These are phyloP conservation scores for Aspergillus ochraceus DNA, from an alignment of 2,329 filamentous ascomycete species.

Conservation along the genomic window DNA sequence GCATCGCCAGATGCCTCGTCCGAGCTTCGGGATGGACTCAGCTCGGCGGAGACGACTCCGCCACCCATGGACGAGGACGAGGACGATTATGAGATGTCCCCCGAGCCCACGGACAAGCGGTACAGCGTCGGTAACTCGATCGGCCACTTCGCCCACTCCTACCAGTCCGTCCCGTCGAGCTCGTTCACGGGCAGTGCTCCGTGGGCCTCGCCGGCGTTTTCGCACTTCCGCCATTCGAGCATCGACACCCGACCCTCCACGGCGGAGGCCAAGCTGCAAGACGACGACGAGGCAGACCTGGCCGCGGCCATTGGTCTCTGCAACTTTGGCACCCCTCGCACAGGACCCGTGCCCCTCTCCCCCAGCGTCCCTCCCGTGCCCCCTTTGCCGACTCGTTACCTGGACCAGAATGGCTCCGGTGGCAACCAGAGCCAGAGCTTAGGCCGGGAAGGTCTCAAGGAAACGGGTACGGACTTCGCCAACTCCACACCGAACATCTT, in stretches of 20 bases:
- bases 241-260: constrained; percentile 75
- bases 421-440: constrained; percentile 59
- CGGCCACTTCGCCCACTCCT: constrained; percentile 68
- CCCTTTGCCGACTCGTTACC: constrained; percentile 76
- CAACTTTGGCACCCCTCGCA: constrained; percentile 79
- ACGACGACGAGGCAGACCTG: constrained; percentile 82
- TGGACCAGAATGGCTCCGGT: constrained; percentile 61
- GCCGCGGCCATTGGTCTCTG: constrained; percentile 88
- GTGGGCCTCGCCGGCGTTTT: constrained; percentile 46
- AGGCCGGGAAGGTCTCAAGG: constrained; percentile 47
- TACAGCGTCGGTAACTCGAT: constrained; percentile 50
- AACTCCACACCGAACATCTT: constrained; percentile 42
- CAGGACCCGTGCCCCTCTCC: constrained; percentile 61
- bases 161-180: constrained; percentile 68
- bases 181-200: constrained; percentile 57
- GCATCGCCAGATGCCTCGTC: constrained; percentile 81
- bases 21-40: constrained; percentile 69
- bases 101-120: constrained; percentile 57
- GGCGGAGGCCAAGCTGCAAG: constrained; percentile 71
- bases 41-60: constrained; percentile 90
- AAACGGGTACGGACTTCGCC: constrained; percentile 32
- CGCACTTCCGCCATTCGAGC: constrained; percentile 70
- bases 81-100: constrained; percentile 41
- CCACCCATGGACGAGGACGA: constrained; percentile 69
- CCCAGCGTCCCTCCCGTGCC: constrained; percentile 84